Evolutionary conservation across 805 yeast species (phyloP).

Genomic region (Pichia ethanolica): DNA sequence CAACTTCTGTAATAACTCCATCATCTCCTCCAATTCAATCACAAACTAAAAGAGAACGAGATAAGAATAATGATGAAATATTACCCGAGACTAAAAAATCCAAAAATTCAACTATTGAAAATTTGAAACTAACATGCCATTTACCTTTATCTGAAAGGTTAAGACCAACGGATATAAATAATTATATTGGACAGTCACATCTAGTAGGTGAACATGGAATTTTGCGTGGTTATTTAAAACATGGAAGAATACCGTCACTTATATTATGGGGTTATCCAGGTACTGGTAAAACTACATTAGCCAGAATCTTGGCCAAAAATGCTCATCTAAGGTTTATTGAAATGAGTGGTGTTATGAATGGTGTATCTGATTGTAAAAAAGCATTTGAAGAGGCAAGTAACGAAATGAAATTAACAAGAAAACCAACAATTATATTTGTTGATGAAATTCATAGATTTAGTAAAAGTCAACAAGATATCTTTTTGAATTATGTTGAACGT

Average conservation of each 20-base stretch:
- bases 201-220: slow-evolving; percentile 61
- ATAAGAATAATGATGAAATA: background rate
- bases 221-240: slow-evolving; percentile 53
- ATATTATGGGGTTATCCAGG: slow-evolving; percentile 96
- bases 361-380: slow-evolving; percentile 56
- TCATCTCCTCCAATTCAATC: background rate
- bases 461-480: slow-evolving; percentile 79
- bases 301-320: slow-evolving; percentile 47
- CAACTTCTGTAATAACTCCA: background rate
- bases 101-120: slow-evolving; percentile 5
- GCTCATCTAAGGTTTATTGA: slow-evolving; percentile 60
- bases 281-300: slow-evolving; percentile 82
- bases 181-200: slow-evolving; percentile 82
- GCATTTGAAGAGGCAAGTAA: slow-evolving; percentile 46
- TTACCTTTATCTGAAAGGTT: slow-evolving; percentile 68
- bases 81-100: background rate
- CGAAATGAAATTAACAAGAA: slow-evolving; percentile 38
- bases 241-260: slow-evolving; percentile 74
- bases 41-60: background rate
- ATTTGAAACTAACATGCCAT: slow-evolving; percentile 17
- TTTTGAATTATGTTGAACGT: slow-evolving; percentile 75
- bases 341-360: slow-evolving; percentile 75
- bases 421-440: slow-evolving; percentile 67
- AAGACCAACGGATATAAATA: slow-evolving; percentile 66
- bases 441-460: slow-evolving; percentile 92